Percentiles rank a stretch among this genome's conserved stretches.
These are phyloP conservation scores for Fusarium newnesense DNA, from an alignment of 2,329 filamentous ascomycete genomes.

Conservation along the genomic window DNA sequence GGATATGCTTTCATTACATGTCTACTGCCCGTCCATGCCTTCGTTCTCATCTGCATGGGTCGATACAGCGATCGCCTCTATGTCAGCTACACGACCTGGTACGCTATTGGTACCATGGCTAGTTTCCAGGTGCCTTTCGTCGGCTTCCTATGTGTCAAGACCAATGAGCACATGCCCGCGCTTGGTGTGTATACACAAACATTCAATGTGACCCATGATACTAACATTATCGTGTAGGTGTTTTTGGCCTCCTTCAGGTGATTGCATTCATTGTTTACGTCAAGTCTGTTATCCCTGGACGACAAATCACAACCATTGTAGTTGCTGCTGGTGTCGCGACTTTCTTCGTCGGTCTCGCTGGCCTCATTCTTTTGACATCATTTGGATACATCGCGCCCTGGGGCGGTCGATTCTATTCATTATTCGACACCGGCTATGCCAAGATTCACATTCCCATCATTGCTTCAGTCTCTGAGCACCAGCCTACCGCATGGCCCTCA, in stretches of 20 bases:
- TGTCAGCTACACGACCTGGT: constrained; percentile 98
- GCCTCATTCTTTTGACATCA: constrained; percentile 86
- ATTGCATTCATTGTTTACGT: constrained; percentile 93
- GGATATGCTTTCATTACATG: constrained; percentile 99
- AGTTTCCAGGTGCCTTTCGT: constrained; percentile 99
- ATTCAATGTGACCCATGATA: neutral
- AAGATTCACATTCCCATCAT: constrained; percentile 99
- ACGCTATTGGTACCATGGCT: constrained; percentile 91
- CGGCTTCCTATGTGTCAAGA: constrained; percentile 94
- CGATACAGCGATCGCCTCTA: constrained; percentile 94
- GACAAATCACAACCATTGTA: constrained; percentile 93
- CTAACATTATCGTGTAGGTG: constrained; percentile 64
- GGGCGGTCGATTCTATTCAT: constrained; percentile 98
- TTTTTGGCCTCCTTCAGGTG: constrained; percentile 95
- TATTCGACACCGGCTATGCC: constrained; percentile 98
- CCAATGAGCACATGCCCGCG: constrained; percentile 98
- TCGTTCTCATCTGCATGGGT: constrained; percentile 96
- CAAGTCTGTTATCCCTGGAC: constrained; percentile 85
- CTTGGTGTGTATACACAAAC: constrained; percentile 67
- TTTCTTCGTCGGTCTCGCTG: constrained; percentile 77
- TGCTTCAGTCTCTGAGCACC: constrained; percentile 98
- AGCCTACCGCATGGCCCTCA: constrained; percentile 97
- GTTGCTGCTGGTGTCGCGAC: constrained; percentile 78
- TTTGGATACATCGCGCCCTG: constrained; percentile 95
- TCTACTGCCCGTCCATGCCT: constrained; percentile 90